These are phyloP conservation scores for Hericium coralloides DNA, from an alignment of 768 basidiomycete genomes.

Conservation along the genomic window DNA sequence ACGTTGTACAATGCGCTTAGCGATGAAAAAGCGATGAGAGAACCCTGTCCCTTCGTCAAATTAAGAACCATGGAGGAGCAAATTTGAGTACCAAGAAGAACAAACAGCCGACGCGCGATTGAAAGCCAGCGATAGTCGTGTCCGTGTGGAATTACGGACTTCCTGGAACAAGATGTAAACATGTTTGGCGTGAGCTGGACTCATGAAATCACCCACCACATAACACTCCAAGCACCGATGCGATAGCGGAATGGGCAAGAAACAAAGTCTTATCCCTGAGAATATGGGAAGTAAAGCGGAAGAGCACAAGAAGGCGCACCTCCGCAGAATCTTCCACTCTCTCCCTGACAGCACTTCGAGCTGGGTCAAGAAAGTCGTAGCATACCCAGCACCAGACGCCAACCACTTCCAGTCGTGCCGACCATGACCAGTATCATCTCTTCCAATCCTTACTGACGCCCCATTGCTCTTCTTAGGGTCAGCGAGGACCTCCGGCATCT, in stretches of 20 bases:
- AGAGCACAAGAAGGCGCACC: slow-evolving; percentile 31
- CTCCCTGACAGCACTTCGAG: slow-evolving; percentile 72
- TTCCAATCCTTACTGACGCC: not conserved
- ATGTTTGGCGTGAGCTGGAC: not conserved
- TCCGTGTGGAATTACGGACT: slow-evolving; percentile 81
- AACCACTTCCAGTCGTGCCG: slow-evolving; percentile 4
- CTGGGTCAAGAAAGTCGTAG: slow-evolving; percentile 84
- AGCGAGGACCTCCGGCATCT: not conserved
- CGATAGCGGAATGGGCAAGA: slow-evolving; percentile 64
- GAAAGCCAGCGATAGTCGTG: slow-evolving; percentile 84
- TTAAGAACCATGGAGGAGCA: not conserved
- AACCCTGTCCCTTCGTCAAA: slow-evolving; percentile 41
- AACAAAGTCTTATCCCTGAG: slow-evolving; percentile 77
- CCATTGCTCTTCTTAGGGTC: slow-evolving; percentile 1
- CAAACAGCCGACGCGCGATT: slow-evolving; percentile 84
- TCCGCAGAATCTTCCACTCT: slow-evolving; percentile 76
- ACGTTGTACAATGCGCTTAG: slow-evolving; percentile 87
- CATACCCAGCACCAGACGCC: slow-evolving; percentile 30
- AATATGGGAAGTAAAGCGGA: slow-evolving; percentile 1
- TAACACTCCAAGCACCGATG: slow-evolving; percentile 75
- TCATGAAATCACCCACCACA: slow-evolving; percentile 43
- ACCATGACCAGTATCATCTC: slow-evolving; percentile 1
- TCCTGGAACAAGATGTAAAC: slow-evolving; percentile 31
- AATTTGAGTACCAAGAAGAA: slow-evolving; percentile 70
- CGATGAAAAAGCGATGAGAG: slow-evolving; percentile 85